Evolutionary conservation across 805 yeast genomes (phyloP), one percentile per base, ranked within the genome.

Genomic region (Hanseniaspora guilliermondii): DNA sequence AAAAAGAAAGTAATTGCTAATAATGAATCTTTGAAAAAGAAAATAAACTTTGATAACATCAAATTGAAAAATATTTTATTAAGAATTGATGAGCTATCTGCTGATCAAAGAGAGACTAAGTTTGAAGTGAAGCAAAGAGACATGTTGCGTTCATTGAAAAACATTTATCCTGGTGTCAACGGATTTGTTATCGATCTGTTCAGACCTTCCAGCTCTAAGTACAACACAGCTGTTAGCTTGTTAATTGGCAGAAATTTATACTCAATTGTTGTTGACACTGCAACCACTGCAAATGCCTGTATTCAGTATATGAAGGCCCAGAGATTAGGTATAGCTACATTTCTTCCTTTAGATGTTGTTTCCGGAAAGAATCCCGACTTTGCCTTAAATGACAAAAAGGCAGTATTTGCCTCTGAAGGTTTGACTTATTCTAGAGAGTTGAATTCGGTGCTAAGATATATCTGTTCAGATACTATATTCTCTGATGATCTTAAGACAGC

Each of bases 261-360:
- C 66, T 77, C 96, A 0, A 77, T 93, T 17, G 76, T 93, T 19
- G 98, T 93, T 6, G 95, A 87, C 60, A 76, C 76, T 27, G 70
- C 80, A 6, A 65, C 78, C 9, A 75, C 82, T 22, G 95, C 94
- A 0, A 77, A 80, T 56, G 80, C 80, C 57, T 86, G 95, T 64
- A 84, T 93, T 58, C 78, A 79, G 8, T 83, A 83, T 55, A 70
- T 91, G 64, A 86, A 87, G 61, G 89, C 85, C 59, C 91, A 91
- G 64, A 76, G 96, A 59, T 73, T 83, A 12, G 97, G 97, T 47
- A 75, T 77, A 7, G 88, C 93, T 1, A 80, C 94, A 0, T 89
- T 93, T 61, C 83, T 93, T 56, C 97, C 98, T 0, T 69, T 93
- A 50, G 93, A 88, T 62, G 75, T 88, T 1, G 81, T 93, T 33